These are phyloP conservation scores for Collybia sordida DNA, from an alignment of 768 basidiomycete genomes.

Conservation along the genomic window DNA sequence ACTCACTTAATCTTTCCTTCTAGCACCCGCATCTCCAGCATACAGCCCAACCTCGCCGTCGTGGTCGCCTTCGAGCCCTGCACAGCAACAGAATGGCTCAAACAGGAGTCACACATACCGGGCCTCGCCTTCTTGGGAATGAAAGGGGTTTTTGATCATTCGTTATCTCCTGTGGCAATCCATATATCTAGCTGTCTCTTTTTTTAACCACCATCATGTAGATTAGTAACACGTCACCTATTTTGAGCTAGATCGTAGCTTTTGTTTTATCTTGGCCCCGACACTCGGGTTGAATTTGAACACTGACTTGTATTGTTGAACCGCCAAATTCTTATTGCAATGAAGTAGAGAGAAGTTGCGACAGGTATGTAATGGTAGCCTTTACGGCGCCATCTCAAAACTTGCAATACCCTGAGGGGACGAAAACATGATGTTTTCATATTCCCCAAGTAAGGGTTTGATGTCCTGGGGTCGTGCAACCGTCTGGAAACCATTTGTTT, in stretches of 20 bases:
- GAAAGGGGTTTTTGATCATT: constrained; percentile 15
- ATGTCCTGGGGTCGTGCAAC: too few relatives aligned
- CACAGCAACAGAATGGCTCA: constrained; percentile 44
- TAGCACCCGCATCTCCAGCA: constrained; percentile 82
- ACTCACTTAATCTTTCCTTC: constrained; percentile 13
- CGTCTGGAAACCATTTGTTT: too few relatives aligned
- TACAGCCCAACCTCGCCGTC: constrained; percentile 86
- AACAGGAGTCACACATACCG: constrained; percentile 44
- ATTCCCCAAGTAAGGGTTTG: too few relatives aligned
- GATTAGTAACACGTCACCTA: constrained; percentile 23
- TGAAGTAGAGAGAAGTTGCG: too few relatives aligned
- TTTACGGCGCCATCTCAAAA: too few relatives aligned
- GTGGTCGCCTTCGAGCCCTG: constrained; percentile 82
- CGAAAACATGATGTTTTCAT: too few relatives aligned
- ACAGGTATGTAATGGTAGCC: too few relatives aligned
- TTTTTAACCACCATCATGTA: constrained; percentile 25
- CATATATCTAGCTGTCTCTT: constrained; percentile 25
- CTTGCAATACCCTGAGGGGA: too few relatives aligned
- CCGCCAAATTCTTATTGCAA: too few relatives aligned
- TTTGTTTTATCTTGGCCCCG: neutral
- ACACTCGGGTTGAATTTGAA: too few relatives aligned
- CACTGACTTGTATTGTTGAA: too few relatives aligned
- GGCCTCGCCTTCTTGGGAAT: constrained; percentile 54
- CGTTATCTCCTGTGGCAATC: constrained; percentile 21
- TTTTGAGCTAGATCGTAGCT: constrained; percentile 21